These are phyloP conservation scores for Solanum hybrid DNA, from an alignment of 305 asterid species.

Conservation along the genomic window DNA sequence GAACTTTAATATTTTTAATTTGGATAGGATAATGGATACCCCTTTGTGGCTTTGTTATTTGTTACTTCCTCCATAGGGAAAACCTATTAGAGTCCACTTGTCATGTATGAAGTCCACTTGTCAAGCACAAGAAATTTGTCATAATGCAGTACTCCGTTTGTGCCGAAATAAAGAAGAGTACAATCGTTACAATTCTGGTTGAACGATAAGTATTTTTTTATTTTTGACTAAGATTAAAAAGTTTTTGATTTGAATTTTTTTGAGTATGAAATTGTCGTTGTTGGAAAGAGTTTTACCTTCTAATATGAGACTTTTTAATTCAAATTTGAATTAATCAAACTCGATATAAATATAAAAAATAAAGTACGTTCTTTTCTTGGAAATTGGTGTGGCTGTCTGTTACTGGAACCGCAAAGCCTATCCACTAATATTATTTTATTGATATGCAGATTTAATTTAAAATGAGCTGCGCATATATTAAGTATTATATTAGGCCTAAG, in stretches of 20 bases:
- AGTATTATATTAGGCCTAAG: too few relatives aligned
- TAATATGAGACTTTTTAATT: not conserved
- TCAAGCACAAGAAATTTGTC: not conserved
- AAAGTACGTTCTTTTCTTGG: not conserved
- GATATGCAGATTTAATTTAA: too few relatives aligned
- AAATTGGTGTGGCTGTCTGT: not conserved
- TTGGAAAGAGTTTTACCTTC: rapidly evolving
- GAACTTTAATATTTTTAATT: not conserved
- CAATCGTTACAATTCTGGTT: too few relatives aligned
- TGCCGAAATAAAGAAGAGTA: not conserved
- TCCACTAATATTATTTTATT: not conserved
- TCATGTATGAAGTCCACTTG: not conserved
- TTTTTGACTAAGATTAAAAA: not conserved
- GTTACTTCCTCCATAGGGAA: not conserved
- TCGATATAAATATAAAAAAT: too few relatives aligned
- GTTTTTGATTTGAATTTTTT: rapidly evolving
- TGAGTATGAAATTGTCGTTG: rapidly evolving
- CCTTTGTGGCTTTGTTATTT: not conserved
- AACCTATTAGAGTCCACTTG: not conserved
- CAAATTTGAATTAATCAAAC: too few relatives aligned
- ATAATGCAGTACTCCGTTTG: not conserved
- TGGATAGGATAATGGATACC: not conserved
- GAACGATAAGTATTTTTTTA: rapidly evolving
- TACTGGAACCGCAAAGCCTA: not conserved
- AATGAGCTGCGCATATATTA: not conserved